Base-by-base conservation (phyloP, 2,329 filamentous ascomycete species). In the Penicillium glabrum region DNA sequence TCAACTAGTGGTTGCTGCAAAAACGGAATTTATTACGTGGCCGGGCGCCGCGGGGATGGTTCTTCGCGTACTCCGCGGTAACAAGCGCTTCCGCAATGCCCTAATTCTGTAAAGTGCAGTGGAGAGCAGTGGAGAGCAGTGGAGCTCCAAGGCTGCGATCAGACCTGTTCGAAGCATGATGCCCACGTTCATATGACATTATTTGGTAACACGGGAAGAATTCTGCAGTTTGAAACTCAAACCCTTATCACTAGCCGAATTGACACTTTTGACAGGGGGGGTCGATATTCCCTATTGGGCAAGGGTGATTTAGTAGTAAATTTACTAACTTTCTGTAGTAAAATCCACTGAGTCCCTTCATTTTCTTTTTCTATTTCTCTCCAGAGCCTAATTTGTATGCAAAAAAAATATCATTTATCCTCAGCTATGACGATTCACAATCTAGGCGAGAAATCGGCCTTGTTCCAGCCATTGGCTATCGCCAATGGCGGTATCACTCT, bases 401-500 rank as follows among this genome's bases (percentile, higher is more conserved):
- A 33, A 16, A 33, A 33, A 33, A 31, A 16, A 16, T 13, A 31
- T 26, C 26, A 48, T 7, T 35, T 9, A 10, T n/a, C 27, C 10
- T 14, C 14, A 19, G 26, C 21, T 14, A 69, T 69, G 67, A 67
- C 64, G 35, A 61, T 64, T 46, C 62, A 56, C 51, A 57, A 60
- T 51, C 21, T 61, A 21, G 58, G 62, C 50, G 60, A 67, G 51
- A 31, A 62, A 61, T 75, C 70, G 60, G 76, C 60, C 64, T 74
- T 80, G 37, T 82, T 80, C 61, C 66, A 70, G 53, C 77, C 79
- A 6, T 62, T 81, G 53, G 64, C 71, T 29, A 73, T 81, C 47
- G 74, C 78, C 57, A 78, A 79, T 67, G 77, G 82, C 58, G 77
- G 77, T 44, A 74, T 80, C 44, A 69, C 69, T 10, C 77, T 86